phyloP scores from a whole-genome alignment of 495 filamentous ascomycete species.

The Penicillium chermesinum region DNA sequence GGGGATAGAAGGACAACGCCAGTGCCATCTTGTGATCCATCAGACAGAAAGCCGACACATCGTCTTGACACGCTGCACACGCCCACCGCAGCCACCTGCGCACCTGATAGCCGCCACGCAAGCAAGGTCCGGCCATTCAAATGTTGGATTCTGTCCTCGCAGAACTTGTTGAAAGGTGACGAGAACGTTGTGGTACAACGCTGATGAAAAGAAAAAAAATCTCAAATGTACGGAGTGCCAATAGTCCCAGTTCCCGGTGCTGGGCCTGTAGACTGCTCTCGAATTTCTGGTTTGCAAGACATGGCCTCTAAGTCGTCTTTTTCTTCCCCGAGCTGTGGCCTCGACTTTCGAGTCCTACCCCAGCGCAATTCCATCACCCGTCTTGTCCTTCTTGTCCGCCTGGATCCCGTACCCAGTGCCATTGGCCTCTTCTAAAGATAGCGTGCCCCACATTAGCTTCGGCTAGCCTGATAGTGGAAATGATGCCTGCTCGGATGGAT shows the following conservation, averaged over 20 bases:
- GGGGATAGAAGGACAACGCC: constrained; percentile 7
- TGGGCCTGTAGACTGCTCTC: too few species aligned
- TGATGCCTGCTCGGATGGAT: constrained; percentile 18
- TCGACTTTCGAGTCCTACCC: too few species aligned
- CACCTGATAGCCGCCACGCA: constrained; percentile 10
- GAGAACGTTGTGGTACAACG: constrained; percentile 12
- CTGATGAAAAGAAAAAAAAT: too few species aligned
- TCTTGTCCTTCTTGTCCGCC: constrained; percentile 12
- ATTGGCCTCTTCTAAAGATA: constrained; percentile 28
- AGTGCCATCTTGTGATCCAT: constrained; percentile 18
- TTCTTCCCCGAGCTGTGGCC: too few species aligned
- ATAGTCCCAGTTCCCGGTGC: not conserved
- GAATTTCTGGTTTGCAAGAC: too few species aligned
- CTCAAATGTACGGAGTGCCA: too few species aligned
- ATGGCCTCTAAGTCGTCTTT: too few species aligned
- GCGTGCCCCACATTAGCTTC: constrained; percentile 11
- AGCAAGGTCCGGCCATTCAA: constrained; percentile 17
- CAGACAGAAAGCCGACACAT: constrained; percentile 9
- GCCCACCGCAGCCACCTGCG: constrained; percentile 11
- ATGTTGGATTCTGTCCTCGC: not conserved
- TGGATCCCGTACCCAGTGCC: constrained; percentile 5
- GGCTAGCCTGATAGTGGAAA: constrained; percentile 4
- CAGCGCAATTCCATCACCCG: constrained; percentile 14
- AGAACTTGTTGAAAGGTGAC: too few species aligned
- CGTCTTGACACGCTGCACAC: not conserved